phyloP scores from a whole-genome alignment of 2,329 filamentous ascomycete species.

The Lasiodiplodia sp. region DNA sequence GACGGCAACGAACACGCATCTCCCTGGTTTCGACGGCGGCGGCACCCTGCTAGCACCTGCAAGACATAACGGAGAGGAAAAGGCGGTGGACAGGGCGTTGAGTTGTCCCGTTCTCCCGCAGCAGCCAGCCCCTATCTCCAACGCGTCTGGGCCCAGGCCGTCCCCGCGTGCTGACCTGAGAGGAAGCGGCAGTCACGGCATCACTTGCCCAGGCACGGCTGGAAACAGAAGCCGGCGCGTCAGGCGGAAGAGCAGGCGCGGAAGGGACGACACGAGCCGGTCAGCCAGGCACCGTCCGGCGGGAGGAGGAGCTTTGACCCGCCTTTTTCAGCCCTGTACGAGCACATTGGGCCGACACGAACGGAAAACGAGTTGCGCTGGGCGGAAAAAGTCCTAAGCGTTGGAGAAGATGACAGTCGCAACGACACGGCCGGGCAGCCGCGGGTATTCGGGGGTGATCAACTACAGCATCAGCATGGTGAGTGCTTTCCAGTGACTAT shows the following conservation, averaged over 20 bases:
- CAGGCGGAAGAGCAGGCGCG: not conserved
- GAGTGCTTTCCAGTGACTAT: conserved; percentile 14
- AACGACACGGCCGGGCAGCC: conserved; percentile 9
- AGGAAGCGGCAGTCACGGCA: conserved; percentile 15
- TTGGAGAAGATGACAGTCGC: not conserved
- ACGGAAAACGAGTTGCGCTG: conserved; percentile 18
- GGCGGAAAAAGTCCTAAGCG: not conserved
- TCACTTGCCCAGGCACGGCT: conserved; percentile 1
- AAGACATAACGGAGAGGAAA: not conserved
- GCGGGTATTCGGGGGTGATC: conserved; percentile 12
- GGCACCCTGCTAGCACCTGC: not conserved
- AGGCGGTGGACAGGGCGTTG: conserved; percentile 19
- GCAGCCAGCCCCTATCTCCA: conserved; percentile 12
- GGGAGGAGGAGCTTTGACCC: conserved; percentile 15
- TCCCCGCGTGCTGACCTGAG: not conserved
- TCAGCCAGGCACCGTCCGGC: not conserved
- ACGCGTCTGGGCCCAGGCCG: conserved; percentile 1
- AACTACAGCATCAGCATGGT: conserved; percentile 30
- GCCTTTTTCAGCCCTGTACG: conserved; percentile 2
- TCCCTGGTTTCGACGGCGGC: not conserved
- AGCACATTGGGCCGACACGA: not conserved
- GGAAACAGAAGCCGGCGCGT: conserved; percentile 12
- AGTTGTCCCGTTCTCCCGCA: not conserved
- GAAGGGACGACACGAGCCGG: conserved; percentile 17
- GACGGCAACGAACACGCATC: not conserved